Evolutionary conservation across 2,329 filamentous ascomycete species (phyloP).

Genomic region (Xylariomycetidae sp.): DNA sequence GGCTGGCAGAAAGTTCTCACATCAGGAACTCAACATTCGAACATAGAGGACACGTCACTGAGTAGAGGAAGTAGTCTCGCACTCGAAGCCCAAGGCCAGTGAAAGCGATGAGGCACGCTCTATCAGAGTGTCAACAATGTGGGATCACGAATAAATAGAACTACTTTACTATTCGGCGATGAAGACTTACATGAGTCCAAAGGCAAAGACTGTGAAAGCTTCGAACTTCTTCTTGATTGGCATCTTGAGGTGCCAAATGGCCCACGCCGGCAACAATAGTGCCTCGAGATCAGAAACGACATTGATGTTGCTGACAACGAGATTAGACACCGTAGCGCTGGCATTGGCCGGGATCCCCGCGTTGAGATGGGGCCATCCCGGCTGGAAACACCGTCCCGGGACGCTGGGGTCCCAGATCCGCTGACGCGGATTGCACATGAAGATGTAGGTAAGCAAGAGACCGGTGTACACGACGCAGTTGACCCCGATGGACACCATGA

Average conservation of each 20-base stretch:
- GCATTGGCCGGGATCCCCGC: too few species aligned
- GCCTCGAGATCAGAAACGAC: constrained; percentile 7
- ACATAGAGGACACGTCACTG: too few species aligned
- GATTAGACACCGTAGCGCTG: not conserved
- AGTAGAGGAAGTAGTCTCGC: not conserved
- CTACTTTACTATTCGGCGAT: not conserved
- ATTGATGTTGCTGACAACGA: constrained; percentile 3
- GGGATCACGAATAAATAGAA: not conserved
- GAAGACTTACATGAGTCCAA: constrained; percentile 3
- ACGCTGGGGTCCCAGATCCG: constrained; percentile 2
- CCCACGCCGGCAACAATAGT: constrained; percentile 4
- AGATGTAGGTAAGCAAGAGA: constrained; percentile 5
- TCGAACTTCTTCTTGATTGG: constrained; percentile 4
- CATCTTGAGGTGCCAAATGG: constrained; percentile 7
- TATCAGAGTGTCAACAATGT: constrained; percentile 2
- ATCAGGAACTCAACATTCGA: not conserved
- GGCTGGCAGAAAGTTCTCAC: not conserved
- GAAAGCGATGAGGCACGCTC: not conserved
- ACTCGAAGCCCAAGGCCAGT: not conserved
- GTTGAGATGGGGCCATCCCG: too few species aligned
- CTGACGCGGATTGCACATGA: constrained; percentile 6
- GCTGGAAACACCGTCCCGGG: constrained; percentile 1
- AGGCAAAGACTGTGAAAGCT: constrained; percentile 3
- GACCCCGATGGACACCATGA: constrained; percentile 3
- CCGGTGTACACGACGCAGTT: constrained; percentile 5